Evolutionary conservation across 1,139 yeast genomes (phyloP).

Genomic region (Yamadazyma sp.): DNA sequence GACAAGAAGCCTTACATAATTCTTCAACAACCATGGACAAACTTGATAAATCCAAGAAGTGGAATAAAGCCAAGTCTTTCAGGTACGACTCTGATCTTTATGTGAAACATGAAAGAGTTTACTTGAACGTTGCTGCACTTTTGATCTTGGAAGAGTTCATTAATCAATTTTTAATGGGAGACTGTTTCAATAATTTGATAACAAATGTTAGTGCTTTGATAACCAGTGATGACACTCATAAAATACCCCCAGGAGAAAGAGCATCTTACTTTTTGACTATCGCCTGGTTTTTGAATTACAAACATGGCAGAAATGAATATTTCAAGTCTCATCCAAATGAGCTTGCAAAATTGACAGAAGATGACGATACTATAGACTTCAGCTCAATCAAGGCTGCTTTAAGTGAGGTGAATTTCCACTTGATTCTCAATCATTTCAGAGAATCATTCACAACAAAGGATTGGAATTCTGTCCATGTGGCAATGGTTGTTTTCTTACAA

Average conservation of each 20-base stretch:
- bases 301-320: conserved; percentile 25
- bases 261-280: conserved; percentile 57
- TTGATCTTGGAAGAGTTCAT: conserved; percentile 47
- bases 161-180: conserved; percentile 59
- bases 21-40: conserved; percentile 50
- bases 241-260: conserved; percentile 36
- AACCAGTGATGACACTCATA: conserved; percentile 39
- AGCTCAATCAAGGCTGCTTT: conserved; percentile 69
- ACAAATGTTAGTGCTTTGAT: conserved; percentile 48
- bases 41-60: conserved; percentile 66
- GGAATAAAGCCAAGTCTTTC: conserved; percentile 52
- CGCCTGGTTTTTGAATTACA: conserved; percentile 65
- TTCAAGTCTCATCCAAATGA: conserved; percentile 23
- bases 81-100: conserved; percentile 46
- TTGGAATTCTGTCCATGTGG: conserved; percentile 67
- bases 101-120: conserved; percentile 23
- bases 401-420: conserved; percentile 62
- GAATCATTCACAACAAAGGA: conserved; percentile 49
- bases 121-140: conserved; percentile 32
- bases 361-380: conserved; percentile 40
- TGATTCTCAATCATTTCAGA: conserved; percentile 57
- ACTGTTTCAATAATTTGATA: conserved; percentile 72
- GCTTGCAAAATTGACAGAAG: conserved; percentile 19
- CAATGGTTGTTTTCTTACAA: conserved; percentile 68
- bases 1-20: conserved; percentile 63